Evolutionary conservation across 257 asterid genomes (phyloP), one percentile per base, ranked within the genome.

Genomic region (Linaria vulgaris): DNA sequence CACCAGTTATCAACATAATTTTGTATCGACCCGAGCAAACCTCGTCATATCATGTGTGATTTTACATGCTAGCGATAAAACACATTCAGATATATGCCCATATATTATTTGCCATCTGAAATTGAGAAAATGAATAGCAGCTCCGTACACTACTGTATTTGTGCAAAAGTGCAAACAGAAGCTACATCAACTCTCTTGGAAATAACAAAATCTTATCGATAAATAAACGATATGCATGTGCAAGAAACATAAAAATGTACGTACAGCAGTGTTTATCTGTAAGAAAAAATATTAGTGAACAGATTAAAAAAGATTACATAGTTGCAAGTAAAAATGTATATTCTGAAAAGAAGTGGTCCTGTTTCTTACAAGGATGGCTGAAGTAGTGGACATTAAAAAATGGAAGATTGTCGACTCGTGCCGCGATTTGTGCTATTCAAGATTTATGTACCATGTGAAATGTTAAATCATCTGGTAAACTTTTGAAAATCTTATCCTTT

Each of bases 301-400:
- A 37, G 17, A 38, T 22, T 49, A 31, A 27, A 6, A 3, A 25
- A 67, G 54, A 41, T 59, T 15, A 63, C 24, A n/a, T 69, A 31
- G 34, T 6, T 30, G 30, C 47, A 54, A 30, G 24, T 2, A 52
- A 13, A 27, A 8, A 59, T 19, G 48, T 38, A 16, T 38, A 54
- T 16, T 50, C 45, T 63, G 17, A 61, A 34, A 69, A 60, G 22
- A 73, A 78, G 62, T 68, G 71, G 24, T 53, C 30, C 27, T 51
- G 48, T 59, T 56, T 72, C 78, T 54, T 52, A 39, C 9, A 56
- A 44, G 48, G 34, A 52, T 72, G 79, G 68, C 61, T 63, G 60
- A 37, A 63, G 49, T 56, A 27, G 34, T 27, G 34, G 34, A 27
- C 34, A 27, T 27, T 56, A 49, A 67, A 21, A 45, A 62, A 34